phyloP scores from a whole-genome alignment of 768 basidiomycete genomes.

The Boletus rubroflammeus region DNA sequence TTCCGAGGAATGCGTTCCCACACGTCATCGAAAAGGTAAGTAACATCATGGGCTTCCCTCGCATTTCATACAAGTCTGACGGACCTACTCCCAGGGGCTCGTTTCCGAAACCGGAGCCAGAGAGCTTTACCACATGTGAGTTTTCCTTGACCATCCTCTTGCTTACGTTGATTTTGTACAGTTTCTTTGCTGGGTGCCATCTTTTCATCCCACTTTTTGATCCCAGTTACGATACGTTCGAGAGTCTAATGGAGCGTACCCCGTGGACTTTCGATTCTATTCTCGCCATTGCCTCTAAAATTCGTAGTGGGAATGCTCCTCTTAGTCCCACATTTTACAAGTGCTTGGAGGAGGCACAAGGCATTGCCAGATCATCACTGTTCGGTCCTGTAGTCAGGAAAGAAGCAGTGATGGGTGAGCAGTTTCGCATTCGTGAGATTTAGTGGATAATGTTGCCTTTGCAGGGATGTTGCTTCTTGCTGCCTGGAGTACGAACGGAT shows the following conservation, averaged over 20 bases:
- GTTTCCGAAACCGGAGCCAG: slow-evolving; percentile 84
- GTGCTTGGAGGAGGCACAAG: slow-evolving; percentile 92
- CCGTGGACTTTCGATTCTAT: slow-evolving; percentile 97
- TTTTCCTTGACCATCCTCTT: slow-evolving; percentile 16
- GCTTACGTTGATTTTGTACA: slow-evolving; percentile 30
- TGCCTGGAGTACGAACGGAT: slow-evolving; percentile 92
- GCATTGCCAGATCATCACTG: slow-evolving; percentile 88
- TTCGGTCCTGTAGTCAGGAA: slow-evolving; percentile 93
- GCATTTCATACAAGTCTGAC: neutral
- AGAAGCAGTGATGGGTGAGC: slow-evolving; percentile 87
- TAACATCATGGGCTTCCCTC: neutral
- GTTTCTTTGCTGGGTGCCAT: slow-evolving; percentile 95
- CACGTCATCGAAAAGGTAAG: slow-evolving; percentile 83
- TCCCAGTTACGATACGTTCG: slow-evolving; percentile 89
- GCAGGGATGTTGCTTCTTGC: slow-evolving; percentile 87
- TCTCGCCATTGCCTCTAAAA: slow-evolving; percentile 87
- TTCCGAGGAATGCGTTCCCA: slow-evolving; percentile 81
- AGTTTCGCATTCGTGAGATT: slow-evolving; percentile 6
- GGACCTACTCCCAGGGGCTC: slow-evolving; percentile 53
- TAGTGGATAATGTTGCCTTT: neutral
- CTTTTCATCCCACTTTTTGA: slow-evolving; percentile 96
- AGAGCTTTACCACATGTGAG: slow-evolving; percentile 88
- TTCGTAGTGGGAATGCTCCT: slow-evolving; percentile 85
- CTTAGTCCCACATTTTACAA: slow-evolving; percentile 84
- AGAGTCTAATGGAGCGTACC: slow-evolving; percentile 84